Evolutionary conservation across 176 grass and related monocot genomes (phyloP).

Genomic region (Panicum miliaceum): DNA sequence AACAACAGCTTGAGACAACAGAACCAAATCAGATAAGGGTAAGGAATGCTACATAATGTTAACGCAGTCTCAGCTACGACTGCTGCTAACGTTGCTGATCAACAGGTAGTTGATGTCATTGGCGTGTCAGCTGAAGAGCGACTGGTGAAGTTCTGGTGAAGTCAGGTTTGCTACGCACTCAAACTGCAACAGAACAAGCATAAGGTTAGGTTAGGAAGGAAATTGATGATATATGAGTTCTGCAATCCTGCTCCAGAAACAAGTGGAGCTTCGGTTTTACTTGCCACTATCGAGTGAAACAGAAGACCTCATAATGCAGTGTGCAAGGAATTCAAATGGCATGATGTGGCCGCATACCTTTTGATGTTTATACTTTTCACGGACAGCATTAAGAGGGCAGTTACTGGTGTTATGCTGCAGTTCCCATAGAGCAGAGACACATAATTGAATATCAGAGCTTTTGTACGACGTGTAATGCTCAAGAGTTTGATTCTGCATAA

Average conservation of each 20-base stretch:
- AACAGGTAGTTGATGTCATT: not conserved
- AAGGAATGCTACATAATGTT: constrained; percentile 42
- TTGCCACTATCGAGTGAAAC: not conserved
- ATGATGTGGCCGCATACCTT: constrained; percentile 45
- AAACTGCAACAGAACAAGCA: constrained; percentile 36
- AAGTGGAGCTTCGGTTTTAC: not conserved
- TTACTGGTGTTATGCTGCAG: constrained; percentile 67
- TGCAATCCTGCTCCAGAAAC: not conserved
- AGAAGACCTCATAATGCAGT: not conserved
- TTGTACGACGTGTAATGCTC: constrained; percentile 69
- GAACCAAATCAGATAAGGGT: constrained; percentile 15
- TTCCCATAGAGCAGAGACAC: constrained; percentile 51
- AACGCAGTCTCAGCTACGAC: constrained; percentile 26
- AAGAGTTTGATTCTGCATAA: constrained; percentile 61
- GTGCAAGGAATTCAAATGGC: not conserved
- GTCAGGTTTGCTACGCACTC: constrained; percentile 47
- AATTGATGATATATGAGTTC: not conserved
- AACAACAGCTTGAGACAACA: constrained; percentile 31
- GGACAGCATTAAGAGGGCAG: constrained; percentile 60
- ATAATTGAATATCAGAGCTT: constrained; percentile 48
- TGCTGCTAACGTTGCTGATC: constrained; percentile 39
- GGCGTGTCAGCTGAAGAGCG: constrained; percentile 45
- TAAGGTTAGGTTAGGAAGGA: not conserved
- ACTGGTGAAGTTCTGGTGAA: constrained; percentile 43
- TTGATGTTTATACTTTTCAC: constrained; percentile 74